These are phyloP conservation scores for Sugiyamaella qingdaonensis DNA, from an alignment of 805 yeast genomes.

Conservation along the genomic window DNA sequence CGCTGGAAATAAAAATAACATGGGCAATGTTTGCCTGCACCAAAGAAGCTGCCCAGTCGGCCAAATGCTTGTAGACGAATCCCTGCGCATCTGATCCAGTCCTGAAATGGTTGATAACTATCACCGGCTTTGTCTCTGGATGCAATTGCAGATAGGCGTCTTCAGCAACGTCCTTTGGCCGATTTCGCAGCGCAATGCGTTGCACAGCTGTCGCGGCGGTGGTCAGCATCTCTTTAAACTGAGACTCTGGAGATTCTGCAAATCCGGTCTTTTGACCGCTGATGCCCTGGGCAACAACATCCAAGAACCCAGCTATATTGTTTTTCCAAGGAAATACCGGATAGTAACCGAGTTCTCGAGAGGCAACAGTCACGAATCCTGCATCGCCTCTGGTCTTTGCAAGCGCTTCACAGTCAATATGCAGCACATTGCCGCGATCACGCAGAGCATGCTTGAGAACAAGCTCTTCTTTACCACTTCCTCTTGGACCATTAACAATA, in stretches of 20 bases:
- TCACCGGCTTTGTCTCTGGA: slow-evolving; percentile 80
- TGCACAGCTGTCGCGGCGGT: slow-evolving; percentile 71
- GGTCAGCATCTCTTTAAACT: slow-evolving; percentile 73
- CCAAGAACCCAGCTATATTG: slow-evolving; percentile 70
- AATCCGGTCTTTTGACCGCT: slow-evolving; percentile 94
- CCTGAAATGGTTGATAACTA: slow-evolving; percentile 72
- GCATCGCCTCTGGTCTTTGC: slow-evolving; percentile 72
- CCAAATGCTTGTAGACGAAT: slow-evolving; percentile 65
- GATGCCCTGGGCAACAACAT: slow-evolving; percentile 80
- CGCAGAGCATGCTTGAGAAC: slow-evolving; percentile 64
- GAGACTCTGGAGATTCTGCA: slow-evolving; percentile 76
- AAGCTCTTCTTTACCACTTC: slow-evolving; percentile 85
- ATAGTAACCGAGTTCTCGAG: slow-evolving; percentile 79
- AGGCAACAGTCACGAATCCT: slow-evolving; percentile 59
- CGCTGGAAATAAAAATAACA: slow-evolving; percentile 83
- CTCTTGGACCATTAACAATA: slow-evolving; percentile 86
- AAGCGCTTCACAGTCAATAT: slow-evolving; percentile 74
- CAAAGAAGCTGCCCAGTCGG: slow-evolving; percentile 85
- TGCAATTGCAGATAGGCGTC: slow-evolving; percentile 81
- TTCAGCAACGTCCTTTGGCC: slow-evolving; percentile 43
- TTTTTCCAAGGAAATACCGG: slow-evolving; percentile 94
- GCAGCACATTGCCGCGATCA: slow-evolving; percentile 57
- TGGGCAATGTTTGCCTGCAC: slow-evolving; percentile 80
- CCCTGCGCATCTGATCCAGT: slow-evolving; percentile 54
- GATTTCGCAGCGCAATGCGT: slow-evolving; percentile 43